Evolutionary conservation across 2,329 filamentous ascomycete genomes (phyloP).

Genomic region (Tolypocladium album): DNA sequence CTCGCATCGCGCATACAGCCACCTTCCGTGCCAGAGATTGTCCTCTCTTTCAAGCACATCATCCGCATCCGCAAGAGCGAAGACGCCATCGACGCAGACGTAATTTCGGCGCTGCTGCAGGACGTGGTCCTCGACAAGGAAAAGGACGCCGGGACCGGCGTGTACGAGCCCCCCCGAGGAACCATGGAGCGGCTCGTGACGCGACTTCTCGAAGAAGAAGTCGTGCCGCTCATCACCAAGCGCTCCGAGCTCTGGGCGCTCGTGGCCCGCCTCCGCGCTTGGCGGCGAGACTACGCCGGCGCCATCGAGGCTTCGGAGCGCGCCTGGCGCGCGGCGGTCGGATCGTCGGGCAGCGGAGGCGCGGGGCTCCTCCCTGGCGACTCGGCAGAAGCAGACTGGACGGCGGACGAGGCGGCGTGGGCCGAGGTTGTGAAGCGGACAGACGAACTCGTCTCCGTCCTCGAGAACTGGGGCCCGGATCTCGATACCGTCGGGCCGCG

Average conservation of each 20-base stretch:
- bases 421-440: conserved; percentile 65
- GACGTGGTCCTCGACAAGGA: conserved; percentile 48
- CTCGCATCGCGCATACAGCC: conserved; percentile 70
- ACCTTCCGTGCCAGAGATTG: conserved; percentile 62
- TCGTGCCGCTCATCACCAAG: conserved; percentile 77
- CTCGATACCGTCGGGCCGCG: conserved; percentile 60
- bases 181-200: conserved; percentile 53
- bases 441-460: conserved; percentile 67
- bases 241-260: conserved; percentile 69
- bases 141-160: conserved; percentile 15
- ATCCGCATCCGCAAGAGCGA: conserved; percentile 72
- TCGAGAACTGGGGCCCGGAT: conserved; percentile 65
- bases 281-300: conserved; percentile 57
- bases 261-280: conserved; percentile 60
- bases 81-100: conserved; percentile 61
- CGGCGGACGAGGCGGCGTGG: conserved; percentile 54
- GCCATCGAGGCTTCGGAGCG: conserved; percentile 82
- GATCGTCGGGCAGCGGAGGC: conserved; percentile 34
- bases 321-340: conserved; percentile 67
- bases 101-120: conserved; percentile 62
- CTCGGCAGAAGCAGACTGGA: conserved; percentile 20
- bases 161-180: conserved; percentile 37
- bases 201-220: conserved; percentile 59
- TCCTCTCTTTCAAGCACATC: conserved; percentile 64
- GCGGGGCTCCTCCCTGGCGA: conserved; percentile 31